Evolutionary conservation across 805 yeast genomes (phyloP), one percentile per base, ranked within the genome.

Genomic region (Candida golubevii): DNA sequence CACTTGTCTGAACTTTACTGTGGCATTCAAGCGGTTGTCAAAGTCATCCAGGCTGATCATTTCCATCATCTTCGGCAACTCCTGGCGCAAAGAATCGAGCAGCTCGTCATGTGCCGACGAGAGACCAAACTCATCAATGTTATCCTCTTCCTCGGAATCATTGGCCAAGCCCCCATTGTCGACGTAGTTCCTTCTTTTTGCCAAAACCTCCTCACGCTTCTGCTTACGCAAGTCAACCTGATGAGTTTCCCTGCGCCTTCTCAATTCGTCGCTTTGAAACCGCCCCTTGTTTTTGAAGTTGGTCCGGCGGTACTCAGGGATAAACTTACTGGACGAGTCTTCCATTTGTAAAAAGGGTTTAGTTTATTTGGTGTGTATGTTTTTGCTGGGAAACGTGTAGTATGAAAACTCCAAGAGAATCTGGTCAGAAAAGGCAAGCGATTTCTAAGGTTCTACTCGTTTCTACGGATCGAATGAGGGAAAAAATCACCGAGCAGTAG

Each of bases 221-320:
- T 90, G 96, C 72, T 95, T 93, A 71, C 99, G 80, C 60, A 93
- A 77, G 65, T 90, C 98, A 48, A 93, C 95, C 69, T 91, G 97
- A 59, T 91, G 97, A 46, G 87, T 95, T 66, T 91, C 99, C 67
- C 98, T 85, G 65, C 99, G 85, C 67, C 98, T 89, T 68, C 99
- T 87, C 58, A 93, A 80, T 74, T 93, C 99, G 64, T 93, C 99
- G 47, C 88, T 88, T 59, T 86, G 85, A 63, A 93, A 93, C 62
- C 95, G 81, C 51, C 93, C 88, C 65, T 90, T 88, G 73, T 93
- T 91, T 66, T 93, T 93, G 75, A 87, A 93, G 62, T 85, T 88
- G 35, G 97, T 89, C 68, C 97, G 88, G 69, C 99, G 89, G 68
- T 91, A 91, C 68, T 93, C 98, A 38, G 99, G 99, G 48, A 93